Conservation (phyloP, 2,329 filamentous ascomycete genomes). For the Cordyceps fumosorosea region DNA sequence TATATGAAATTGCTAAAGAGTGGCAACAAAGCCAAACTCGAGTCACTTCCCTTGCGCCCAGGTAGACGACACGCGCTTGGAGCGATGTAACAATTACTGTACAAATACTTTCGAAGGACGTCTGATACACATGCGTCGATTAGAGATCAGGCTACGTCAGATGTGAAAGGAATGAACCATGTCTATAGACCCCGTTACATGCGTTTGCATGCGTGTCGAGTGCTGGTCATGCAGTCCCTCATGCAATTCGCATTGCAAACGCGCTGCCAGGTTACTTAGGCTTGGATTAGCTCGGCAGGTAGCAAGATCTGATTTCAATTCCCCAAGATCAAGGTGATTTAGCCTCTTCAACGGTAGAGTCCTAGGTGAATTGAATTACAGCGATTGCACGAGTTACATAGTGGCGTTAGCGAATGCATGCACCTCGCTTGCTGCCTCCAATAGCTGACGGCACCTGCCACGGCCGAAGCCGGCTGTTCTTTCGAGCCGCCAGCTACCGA, state of each 20-base stretch:
- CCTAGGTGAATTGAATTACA: not conserved
- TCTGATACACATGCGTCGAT: not conserved
- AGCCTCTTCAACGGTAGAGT: not conserved
- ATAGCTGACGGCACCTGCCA: constrained; percentile 10
- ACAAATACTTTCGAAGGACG: constrained; percentile 5
- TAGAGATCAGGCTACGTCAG: not conserved
- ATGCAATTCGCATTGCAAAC: not conserved
- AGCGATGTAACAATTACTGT: constrained; percentile 9
- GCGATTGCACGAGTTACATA: not conserved
- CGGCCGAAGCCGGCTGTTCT: constrained; percentile 6
- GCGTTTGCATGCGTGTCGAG: not conserved
- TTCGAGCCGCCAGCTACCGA: not conserved
- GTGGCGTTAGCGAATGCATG: constrained; percentile 7
- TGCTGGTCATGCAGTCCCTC: too few relatives aligned
- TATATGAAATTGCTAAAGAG: not conserved
- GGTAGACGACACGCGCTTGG: not conserved
- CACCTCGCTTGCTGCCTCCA: constrained; percentile 3
- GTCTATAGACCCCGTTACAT: not conserved
- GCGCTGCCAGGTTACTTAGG: not conserved
- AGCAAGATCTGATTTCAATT: not conserved
- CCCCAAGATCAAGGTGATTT: not conserved
- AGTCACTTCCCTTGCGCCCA: not conserved
- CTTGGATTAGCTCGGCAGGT: too few relatives aligned
- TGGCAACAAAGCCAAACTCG: not conserved
- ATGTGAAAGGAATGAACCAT: not conserved